Percentiles rank a stretch among this genome's conserved stretches.
These are phyloP conservation scores for Chloropicon primus DNA, from an alignment of 139 green algal genomes.

Conservation along the genomic window DNA sequence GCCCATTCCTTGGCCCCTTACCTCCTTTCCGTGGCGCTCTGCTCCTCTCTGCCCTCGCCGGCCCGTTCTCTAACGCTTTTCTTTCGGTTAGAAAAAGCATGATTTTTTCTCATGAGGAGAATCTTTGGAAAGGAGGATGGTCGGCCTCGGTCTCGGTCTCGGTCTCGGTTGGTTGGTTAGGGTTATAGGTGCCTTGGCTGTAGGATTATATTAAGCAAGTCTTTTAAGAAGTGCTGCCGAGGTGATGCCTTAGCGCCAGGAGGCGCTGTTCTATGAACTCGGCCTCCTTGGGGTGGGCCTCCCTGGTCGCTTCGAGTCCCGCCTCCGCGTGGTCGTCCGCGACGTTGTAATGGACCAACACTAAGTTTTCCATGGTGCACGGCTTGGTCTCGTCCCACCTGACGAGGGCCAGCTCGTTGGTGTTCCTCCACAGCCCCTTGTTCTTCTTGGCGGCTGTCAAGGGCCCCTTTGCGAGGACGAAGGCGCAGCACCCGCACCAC, in stretches of 20 bases:
- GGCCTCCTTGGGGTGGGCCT: neutral
- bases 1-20: too few relatives aligned
- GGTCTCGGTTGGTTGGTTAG: too few relatives aligned
- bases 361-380: slow-evolving; percentile 69
- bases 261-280: neutral
- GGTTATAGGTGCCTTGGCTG: too few relatives aligned
- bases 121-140: too few relatives aligned
- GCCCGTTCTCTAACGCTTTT: too few relatives aligned
- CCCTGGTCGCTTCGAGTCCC: neutral
- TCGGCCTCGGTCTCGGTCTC: too few relatives aligned
- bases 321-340: neutral
- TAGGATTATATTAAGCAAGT: too few relatives aligned
- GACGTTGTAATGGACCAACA: slow-evolving; percentile 42
- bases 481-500: slow-evolving; percentile 25
- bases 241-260: neutral
- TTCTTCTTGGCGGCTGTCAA: slow-evolving; percentile 15
- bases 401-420: slow-evolving; percentile 49
- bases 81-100: too few relatives aligned
- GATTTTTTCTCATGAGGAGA: too few relatives aligned
- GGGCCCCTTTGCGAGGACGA: slow-evolving; percentile 4
- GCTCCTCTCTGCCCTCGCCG: too few relatives aligned
- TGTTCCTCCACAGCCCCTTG: slow-evolving; percentile 50
- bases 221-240: too few relatives aligned
- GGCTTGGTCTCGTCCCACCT: slow-evolving; percentile 42
- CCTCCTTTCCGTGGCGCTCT: too few relatives aligned